phyloP scores from a whole-genome alignment of 176 grass and related monocot species.

The Areca catechu region DNA sequence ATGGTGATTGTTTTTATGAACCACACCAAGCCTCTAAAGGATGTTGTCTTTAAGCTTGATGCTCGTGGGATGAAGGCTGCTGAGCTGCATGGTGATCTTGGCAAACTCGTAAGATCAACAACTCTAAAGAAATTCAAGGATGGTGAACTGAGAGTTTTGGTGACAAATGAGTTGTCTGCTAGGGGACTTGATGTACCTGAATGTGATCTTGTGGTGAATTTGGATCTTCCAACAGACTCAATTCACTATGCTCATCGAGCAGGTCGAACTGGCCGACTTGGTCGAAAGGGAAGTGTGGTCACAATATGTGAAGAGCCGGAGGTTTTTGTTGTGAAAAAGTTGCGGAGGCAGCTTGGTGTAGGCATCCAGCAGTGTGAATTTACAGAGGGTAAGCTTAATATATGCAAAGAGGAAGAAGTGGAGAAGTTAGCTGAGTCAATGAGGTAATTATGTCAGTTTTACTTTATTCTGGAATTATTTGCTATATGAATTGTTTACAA shows the following conservation, averaged over 20 bases:
- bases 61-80: slow-evolving; percentile 74
- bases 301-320: slow-evolving; percentile 82
- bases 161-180: slow-evolving; percentile 80
- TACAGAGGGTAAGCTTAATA: slow-evolving; percentile 31
- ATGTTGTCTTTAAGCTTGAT: slow-evolving; percentile 93
- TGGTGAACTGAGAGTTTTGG: slow-evolving; percentile 76
- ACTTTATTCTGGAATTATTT: too few species aligned
- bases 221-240: slow-evolving; percentile 88
- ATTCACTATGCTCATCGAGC: slow-evolving; percentile 89
- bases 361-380: slow-evolving; percentile 39
- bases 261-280: slow-evolving; percentile 75
- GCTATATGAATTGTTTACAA: too few species aligned
- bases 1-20: slow-evolving; percentile 92
- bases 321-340: slow-evolving; percentile 82
- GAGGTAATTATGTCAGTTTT: not conserved
- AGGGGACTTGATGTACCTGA: slow-evolving; percentile 86
- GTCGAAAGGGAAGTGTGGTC: slow-evolving; percentile 70
- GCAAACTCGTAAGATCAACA: slow-evolving; percentile 78
- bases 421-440: slow-evolving; percentile 1
- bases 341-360: slow-evolving; percentile 60
- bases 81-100: slow-evolving; percentile 77
- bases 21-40: slow-evolving; percentile 83
- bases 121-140: slow-evolving; percentile 80
- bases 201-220: slow-evolving; percentile 92
- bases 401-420: slow-evolving; percentile 31